phyloP scores from a whole-genome alignment of 2,329 filamentous ascomycete genomes.

The Fusarium guadeloupense region DNA sequence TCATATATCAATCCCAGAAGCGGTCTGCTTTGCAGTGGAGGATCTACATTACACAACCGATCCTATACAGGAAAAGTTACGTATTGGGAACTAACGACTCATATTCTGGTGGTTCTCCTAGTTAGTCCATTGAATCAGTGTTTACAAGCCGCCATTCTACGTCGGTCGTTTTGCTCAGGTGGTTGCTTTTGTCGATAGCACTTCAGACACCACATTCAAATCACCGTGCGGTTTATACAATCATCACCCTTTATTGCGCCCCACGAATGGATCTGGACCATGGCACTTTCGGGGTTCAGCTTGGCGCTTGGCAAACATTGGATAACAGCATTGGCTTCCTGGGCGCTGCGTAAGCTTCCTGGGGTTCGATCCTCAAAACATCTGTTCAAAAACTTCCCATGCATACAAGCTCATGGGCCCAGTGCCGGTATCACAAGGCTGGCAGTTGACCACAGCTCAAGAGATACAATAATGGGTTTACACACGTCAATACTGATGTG shows the following conservation, averaged over 20 bases:
- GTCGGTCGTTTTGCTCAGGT: no score
- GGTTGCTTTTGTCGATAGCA: no score
- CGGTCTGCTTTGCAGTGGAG: constrained; percentile 2
- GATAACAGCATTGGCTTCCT: background rate
- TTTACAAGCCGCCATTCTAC: background rate
- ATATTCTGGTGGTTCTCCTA: background rate
- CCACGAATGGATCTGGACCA: background rate
- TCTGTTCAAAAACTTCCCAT: no score
- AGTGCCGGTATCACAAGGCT: background rate
- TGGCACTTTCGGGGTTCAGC: constrained; percentile 2
- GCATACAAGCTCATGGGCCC: background rate
- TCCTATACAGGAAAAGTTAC: background rate
- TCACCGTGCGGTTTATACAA: background rate
- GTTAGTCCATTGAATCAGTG: background rate
- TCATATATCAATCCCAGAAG: background rate
- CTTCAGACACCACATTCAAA: background rate
- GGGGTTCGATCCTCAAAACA: background rate
- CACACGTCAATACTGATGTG: background rate
- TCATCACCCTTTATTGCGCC: background rate
- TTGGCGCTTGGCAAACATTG: constrained; percentile 1
- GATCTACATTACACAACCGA: background rate
- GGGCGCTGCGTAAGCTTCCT: constrained; percentile 1
- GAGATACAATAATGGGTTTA: constrained; percentile 1
- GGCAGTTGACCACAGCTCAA: constrained; percentile 16
- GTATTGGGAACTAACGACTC: background rate